A percentile compares a stretch with the other conserved stretches of the same genome.
These are phyloP conservation scores for Platismatia glauca DNA, from an alignment of 495 filamentous ascomycete species.

Conservation along the genomic window DNA sequence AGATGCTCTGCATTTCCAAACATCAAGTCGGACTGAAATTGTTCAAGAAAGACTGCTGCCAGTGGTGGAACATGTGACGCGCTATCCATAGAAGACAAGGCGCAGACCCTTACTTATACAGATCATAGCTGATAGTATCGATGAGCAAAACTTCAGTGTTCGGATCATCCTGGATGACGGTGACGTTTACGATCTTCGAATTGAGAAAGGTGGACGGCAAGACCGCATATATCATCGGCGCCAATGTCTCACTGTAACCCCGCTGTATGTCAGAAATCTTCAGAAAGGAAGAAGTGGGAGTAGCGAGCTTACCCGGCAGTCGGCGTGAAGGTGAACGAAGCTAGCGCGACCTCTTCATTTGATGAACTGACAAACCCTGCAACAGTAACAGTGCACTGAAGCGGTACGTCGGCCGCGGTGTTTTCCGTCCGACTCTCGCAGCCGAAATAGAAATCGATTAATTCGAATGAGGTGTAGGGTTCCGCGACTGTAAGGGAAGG, in stretches of 20 bases:
- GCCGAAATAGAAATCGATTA: not conserved
- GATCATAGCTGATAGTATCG: not conserved
- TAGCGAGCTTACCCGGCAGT: not conserved
- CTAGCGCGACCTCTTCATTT: conserved; percentile 2
- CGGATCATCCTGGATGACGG: conserved; percentile 7
- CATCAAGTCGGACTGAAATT: too few species aligned
- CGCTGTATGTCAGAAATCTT: too few species aligned
- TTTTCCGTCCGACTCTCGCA: not conserved
- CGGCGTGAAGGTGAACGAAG: conserved; percentile 2
- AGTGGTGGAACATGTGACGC: too few species aligned
- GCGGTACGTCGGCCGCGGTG: not conserved
- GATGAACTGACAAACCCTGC: not conserved
- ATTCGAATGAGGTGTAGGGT: not conserved
- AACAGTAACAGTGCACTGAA: conserved; percentile 1
- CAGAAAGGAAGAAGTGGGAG: too few species aligned
- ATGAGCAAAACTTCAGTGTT: not conserved
- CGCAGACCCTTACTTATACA: not conserved
- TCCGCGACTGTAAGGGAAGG: not conserved
- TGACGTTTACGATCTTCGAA: not conserved
- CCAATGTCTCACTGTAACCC: not conserved
- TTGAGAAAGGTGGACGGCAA: not conserved
- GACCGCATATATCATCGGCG: conserved; percentile 7
- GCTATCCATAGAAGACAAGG: too few species aligned
- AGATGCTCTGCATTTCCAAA: too few species aligned
- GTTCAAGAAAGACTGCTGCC: too few species aligned